Conservation (phyloP, 345 rosid species). For the Gossypium raimondii region DNA sequence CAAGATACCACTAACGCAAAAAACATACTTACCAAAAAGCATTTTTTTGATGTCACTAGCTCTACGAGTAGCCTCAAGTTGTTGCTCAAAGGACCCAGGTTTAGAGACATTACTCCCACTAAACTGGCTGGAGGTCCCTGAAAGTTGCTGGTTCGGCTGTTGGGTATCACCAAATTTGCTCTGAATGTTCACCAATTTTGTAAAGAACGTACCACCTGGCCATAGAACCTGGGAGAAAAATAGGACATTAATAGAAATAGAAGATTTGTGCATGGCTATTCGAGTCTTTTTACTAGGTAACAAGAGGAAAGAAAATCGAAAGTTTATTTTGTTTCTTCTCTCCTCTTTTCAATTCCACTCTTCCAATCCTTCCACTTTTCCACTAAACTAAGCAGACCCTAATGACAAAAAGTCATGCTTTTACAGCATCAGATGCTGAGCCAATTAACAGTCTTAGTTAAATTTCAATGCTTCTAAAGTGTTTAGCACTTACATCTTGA, state of each 20-base stretch:
- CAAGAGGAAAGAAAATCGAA: not conserved
- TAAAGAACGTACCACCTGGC: slow-evolving; percentile 87
- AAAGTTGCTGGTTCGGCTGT: slow-evolving; percentile 26
- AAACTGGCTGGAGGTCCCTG: slow-evolving; percentile 41
- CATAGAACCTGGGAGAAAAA: slow-evolving; percentile 60
- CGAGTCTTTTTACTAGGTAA: not conserved
- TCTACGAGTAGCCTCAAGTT: slow-evolving; percentile 85
- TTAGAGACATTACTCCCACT: slow-evolving; percentile 48
- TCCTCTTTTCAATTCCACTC: too few species aligned
- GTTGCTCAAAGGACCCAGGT: slow-evolving; percentile 69
- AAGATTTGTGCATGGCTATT: not conserved
- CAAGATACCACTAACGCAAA: not conserved
- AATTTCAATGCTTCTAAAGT: not conserved
- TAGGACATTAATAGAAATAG: slow-evolving; percentile 4
- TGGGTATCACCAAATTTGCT: slow-evolving; percentile 32
- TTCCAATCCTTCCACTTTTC: too few species aligned
- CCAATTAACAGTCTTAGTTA: not conserved
- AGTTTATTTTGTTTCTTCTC: too few species aligned
- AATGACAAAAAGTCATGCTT: not conserved
- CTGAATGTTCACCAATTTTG: slow-evolving; percentile 38
- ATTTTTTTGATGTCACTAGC: slow-evolving; percentile 75
- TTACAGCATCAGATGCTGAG: slow-evolving; percentile 8
- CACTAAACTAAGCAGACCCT: not conserved
- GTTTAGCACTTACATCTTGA: slow-evolving; percentile 72
- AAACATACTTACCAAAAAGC: slow-evolving; percentile 63